Evolutionary conservation across 2,329 filamentous ascomycete genomes (phyloP).

Genomic region (Nannizziopsis arthrosporioides): DNA sequence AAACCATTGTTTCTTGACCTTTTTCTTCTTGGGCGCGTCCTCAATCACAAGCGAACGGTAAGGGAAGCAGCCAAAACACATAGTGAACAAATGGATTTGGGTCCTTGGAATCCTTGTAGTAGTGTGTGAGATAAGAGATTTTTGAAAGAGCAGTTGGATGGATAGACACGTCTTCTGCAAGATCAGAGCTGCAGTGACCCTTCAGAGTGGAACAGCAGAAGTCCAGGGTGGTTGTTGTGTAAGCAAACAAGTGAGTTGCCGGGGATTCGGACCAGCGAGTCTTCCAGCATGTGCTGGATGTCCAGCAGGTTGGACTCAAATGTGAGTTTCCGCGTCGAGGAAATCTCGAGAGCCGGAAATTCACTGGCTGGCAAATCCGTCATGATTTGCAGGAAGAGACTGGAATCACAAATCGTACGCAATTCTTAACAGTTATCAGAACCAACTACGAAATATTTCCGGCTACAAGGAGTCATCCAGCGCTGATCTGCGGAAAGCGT

Average conservation of each 20-base stretch:
- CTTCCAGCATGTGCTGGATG: neutral
- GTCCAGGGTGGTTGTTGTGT: neutral
- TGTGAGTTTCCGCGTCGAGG: slow-evolving; percentile 2
- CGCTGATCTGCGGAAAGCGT: neutral
- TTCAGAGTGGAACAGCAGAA: slow-evolving; percentile 1
- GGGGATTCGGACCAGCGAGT: neutral
- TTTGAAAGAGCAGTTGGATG: neutral
- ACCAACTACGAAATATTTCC: neutral
- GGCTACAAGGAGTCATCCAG: neutral
- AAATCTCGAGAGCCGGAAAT: neutral
- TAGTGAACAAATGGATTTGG: slow-evolving; percentile 8
- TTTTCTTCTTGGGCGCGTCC: slow-evolving; percentile 13
- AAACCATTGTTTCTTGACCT: slow-evolving; percentile 13
- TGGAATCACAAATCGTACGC: neutral
- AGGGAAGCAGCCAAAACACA: slow-evolving; percentile 15
- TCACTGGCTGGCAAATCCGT: neutral
- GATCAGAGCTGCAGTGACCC: neutral
- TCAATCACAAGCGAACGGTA: slow-evolving; percentile 15
- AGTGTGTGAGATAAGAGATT: neutral
- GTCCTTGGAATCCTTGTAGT: neutral
- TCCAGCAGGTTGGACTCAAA: neutral
- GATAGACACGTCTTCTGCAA: neutral
- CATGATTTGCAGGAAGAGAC: neutral
- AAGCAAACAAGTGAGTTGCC: neutral
- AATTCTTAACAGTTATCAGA: neutral